Evolutionary conservation across 140 eudicot species (phyloP), one percentile per base, ranked within the genome.

Genomic region (Oenanthe javanica): DNA sequence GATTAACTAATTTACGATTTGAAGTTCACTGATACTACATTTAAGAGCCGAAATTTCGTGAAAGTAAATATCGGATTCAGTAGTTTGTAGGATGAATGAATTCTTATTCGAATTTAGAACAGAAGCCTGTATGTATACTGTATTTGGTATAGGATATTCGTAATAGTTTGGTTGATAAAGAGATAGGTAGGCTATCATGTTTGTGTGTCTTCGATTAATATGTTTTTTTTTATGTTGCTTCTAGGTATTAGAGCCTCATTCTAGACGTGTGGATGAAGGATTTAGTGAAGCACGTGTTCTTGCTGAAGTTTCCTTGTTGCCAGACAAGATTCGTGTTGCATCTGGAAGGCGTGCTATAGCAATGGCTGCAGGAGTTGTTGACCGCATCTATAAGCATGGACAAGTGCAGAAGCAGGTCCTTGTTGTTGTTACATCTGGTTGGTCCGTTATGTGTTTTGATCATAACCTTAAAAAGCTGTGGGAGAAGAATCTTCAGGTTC

Each of bases 341-440:
- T 88, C 99, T 57, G 99, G 99, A 75, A 88, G 99, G 77, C 97
- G 99, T 75, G 99, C 99, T 77, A 95, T 95, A 82, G 99, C 99
- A 79, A 95, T 95, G 99, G 96, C 99, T 42, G 89, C 99, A 51
- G 99, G 99, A 63, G 89, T 92, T 78, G 86, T 95, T 89, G 97
- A 95, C 61, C 86, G 89, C 71, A 87, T 47, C 55, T 90, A 88
- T 79, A 88, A 91, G 82, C 88, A 82, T 43, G 89, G 93, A 81
- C 96, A 92, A 85, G 91, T 88, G 46, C 89, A 88, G 83, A 95
- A 95, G 84, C 97, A 92, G 91, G 97, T 95, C 38, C 83, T 95
- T 78, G 99, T 95, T 76, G 99, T 95, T 82, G 97, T 95, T 48
- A 95, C 99, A 73, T 90, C 99, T 27, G 99, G 97, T 50, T 95